These are phyloP conservation scores for Arthrinium puccinioides DNA, from an alignment of 2,329 filamentous ascomycete genomes.

Conservation along the genomic window DNA sequence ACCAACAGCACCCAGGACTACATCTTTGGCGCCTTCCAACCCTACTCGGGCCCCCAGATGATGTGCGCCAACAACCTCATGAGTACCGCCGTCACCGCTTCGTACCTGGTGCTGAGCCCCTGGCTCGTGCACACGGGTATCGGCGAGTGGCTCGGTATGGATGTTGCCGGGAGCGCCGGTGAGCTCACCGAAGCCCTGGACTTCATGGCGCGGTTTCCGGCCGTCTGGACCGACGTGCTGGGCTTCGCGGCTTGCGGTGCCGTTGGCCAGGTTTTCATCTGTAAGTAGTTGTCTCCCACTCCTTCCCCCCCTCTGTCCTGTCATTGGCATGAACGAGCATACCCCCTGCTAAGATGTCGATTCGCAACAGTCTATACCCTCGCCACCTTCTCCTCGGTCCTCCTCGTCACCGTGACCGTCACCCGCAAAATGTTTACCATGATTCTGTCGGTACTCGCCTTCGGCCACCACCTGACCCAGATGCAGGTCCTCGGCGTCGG, in stretches of 20 bases:
- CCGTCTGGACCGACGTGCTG: slow-evolving; percentile 79
- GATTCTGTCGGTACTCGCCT: slow-evolving; percentile 91
- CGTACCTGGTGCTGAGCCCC: slow-evolving; percentile 72
- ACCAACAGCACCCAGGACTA: slow-evolving; percentile 97
- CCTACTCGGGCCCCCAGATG: slow-evolving; percentile 92
- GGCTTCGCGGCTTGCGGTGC: slow-evolving; percentile 87
- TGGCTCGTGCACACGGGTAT: slow-evolving; percentile 64
- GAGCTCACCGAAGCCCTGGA: slow-evolving; percentile 73
- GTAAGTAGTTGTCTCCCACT: slow-evolving; percentile 32
- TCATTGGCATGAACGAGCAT: background rate
- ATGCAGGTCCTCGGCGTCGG: slow-evolving; percentile 93
- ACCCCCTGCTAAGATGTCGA: background rate
- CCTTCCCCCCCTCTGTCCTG: background rate
- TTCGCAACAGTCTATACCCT: slow-evolving; percentile 72
- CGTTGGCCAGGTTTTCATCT: slow-evolving; percentile 94
- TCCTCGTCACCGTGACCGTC: slow-evolving; percentile 93
- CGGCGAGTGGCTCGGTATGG: slow-evolving; percentile 60
- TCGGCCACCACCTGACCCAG: slow-evolving; percentile 76
- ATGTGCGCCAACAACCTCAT: slow-evolving; percentile 97
- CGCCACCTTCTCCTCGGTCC: slow-evolving; percentile 81
- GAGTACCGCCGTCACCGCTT: slow-evolving; percentile 66
- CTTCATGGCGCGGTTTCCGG: slow-evolving; percentile 74
- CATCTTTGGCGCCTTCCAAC: slow-evolving; percentile 73
- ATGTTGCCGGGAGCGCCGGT: slow-evolving; percentile 56
- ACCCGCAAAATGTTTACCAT: slow-evolving; percentile 99